These are phyloP conservation scores for Skeletonema grethae DNA, from an alignment of 108 stramenopile genomes.

Conservation along the genomic window DNA sequence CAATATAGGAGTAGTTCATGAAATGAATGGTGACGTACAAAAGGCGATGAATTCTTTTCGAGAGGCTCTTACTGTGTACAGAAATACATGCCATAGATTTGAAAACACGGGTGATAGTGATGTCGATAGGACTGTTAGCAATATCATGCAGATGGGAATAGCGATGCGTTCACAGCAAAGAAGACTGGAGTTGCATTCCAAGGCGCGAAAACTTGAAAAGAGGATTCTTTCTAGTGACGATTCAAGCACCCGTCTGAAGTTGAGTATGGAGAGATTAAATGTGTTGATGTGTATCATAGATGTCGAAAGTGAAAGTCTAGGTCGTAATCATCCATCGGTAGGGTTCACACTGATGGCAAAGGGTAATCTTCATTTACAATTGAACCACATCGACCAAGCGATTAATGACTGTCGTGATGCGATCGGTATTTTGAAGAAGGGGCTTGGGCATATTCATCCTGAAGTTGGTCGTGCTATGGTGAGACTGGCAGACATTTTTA, in stretches of 20 bases:
- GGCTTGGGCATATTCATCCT: slow-evolving; percentile 42
- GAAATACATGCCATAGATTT: slow-evolving; percentile 39
- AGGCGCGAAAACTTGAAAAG: slow-evolving; percentile 29
- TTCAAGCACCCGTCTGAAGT: slow-evolving; percentile 14
- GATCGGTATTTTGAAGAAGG: slow-evolving; percentile 30
- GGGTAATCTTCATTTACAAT: slow-evolving; percentile 41
- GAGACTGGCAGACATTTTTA: slow-evolving; percentile 40
- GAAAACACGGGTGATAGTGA: slow-evolving; percentile 45
- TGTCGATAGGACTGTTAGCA: slow-evolving; percentile 46
- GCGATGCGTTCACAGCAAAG: slow-evolving; percentile 28
- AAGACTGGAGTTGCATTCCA: slow-evolving; percentile 38
- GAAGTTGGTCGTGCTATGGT: slow-evolving; percentile 32
- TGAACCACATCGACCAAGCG: slow-evolving; percentile 48
- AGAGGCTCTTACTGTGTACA: slow-evolving; percentile 46
- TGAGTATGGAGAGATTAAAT: slow-evolving; percentile 37
- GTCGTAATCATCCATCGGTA: slow-evolving; percentile 39
- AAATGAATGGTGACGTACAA: slow-evolving; percentile 33
- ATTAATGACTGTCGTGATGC: slow-evolving; percentile 44
- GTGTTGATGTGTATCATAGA: slow-evolving; percentile 38
- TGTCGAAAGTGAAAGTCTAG: slow-evolving; percentile 46
- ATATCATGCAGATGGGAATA: slow-evolving; percentile 52
- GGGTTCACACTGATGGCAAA: slow-evolving; percentile 45
- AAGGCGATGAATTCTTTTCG: slow-evolving; percentile 36
- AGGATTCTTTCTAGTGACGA: slow-evolving; percentile 8
- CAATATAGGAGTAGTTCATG: slow-evolving; percentile 50